These are phyloP conservation scores for Chytriomyces sp. DNA, from an alignment of 192 early-diverging fungal genomes.

Conservation along the genomic window DNA sequence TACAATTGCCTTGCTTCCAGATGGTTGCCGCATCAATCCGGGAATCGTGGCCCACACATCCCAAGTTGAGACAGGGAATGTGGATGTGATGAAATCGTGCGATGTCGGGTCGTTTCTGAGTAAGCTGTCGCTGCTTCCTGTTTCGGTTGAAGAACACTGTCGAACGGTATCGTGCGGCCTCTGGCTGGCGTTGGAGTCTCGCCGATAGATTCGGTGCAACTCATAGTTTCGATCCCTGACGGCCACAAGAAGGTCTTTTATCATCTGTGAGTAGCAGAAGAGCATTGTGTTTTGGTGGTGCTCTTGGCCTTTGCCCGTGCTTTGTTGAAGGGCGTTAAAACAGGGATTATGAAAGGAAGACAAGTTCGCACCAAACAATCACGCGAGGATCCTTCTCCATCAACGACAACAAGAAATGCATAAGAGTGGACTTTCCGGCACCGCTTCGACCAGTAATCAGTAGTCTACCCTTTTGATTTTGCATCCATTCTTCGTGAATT, in stretches of 20 bases:
- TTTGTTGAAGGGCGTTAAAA: background rate
- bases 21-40: background rate
- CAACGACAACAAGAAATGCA: background rate
- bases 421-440: background rate
- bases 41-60: background rate
- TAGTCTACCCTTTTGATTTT: background rate
- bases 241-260: background rate
- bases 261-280: background rate
- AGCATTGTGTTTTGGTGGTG: slow-evolving; percentile 2
- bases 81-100: background rate
- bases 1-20: background rate
- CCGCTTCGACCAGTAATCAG: background rate
- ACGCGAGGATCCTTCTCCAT: background rate
- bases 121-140: background rate
- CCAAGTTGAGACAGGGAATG: background rate
- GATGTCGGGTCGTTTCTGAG: background rate
- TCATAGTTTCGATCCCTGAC: too few species aligned
- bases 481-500: background rate
- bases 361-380: background rate
- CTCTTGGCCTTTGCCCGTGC: background rate
- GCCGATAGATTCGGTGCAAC: too few species aligned
- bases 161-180: too few species aligned
- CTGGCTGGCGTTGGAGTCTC: too few species aligned
- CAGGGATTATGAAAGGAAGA: background rate
- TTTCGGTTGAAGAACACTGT: too few species aligned